Percentiles rank a stretch among this genome's conserved stretches.
Evolutionary conservation across 306 rosid species (phyloP).

Genomic region (Mimosa bimucronata): DNA sequence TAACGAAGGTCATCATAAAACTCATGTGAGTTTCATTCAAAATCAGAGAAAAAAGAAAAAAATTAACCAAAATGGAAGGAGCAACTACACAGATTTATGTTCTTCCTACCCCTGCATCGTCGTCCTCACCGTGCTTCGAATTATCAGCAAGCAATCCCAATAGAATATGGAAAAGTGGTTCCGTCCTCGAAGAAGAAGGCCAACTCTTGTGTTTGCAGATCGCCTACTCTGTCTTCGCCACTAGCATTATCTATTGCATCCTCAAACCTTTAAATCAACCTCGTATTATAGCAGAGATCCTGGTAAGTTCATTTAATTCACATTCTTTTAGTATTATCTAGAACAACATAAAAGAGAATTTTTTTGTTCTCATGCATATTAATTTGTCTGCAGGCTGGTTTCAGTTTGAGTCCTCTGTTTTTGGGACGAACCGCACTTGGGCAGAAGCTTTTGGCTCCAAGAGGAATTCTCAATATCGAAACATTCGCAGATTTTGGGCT

Average conservation of each 20-base stretch:
- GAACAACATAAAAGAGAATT: no score
- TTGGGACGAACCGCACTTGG: not conserved
- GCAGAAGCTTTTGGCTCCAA: not conserved
- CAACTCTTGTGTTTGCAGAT: conserved; percentile 39
- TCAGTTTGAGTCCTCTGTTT: not conserved
- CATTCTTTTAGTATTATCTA: no score
- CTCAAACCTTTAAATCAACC: conserved; percentile 43
- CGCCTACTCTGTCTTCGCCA: conserved; percentile 2
- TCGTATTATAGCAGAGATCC: conserved; percentile 38
- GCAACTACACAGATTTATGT: not conserved
- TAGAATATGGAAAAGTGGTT: conserved; percentile 29
- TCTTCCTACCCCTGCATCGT: not conserved
- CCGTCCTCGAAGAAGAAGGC: not conserved
- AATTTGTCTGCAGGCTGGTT: conserved; percentile 32
- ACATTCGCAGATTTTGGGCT: conserved; percentile 31
- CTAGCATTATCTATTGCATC: conserved; percentile 17
- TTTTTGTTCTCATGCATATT: no score
- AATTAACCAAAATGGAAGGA: no score
- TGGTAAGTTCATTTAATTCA: conserved; percentile 32
- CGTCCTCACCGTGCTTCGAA: conserved; percentile 25
- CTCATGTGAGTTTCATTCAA: not conserved
- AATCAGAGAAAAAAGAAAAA: no score
- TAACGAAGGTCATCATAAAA: not conserved
- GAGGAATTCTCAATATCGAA: conserved; percentile 24
- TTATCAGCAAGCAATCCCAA: not conserved